A percentile compares a stretch with the other conserved stretches of the same genome.
These are phyloP conservation scores for Solanum chilense DNA, from an alignment of 257 asterid genomes.

Conservation along the genomic window DNA sequence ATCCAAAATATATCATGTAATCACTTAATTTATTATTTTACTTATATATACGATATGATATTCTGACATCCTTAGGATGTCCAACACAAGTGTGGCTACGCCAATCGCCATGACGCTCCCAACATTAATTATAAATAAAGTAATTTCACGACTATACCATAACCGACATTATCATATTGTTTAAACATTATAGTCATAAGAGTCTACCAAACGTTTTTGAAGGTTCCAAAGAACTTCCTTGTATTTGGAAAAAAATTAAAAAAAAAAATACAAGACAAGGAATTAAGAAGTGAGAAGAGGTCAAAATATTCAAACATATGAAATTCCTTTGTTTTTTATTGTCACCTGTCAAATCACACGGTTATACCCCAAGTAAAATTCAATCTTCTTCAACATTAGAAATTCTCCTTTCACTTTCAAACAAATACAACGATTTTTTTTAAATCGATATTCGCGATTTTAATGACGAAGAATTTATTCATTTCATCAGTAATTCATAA, in stretches of 20 bases:
- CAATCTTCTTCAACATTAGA: neutral
- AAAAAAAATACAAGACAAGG: too few relatives aligned
- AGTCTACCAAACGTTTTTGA: conserved; percentile 17
- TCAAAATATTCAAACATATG: neutral
- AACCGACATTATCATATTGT: neutral
- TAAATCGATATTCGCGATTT: accelerated
- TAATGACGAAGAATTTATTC: accelerated
- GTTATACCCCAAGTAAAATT: conserved; percentile 4
- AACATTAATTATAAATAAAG: too few relatives aligned
- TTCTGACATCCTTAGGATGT: too few relatives aligned
- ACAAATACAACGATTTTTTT: neutral
- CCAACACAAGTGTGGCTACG: too few relatives aligned
- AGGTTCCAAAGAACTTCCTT: neutral
- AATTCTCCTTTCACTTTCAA: neutral
- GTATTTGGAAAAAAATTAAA: too few relatives aligned
- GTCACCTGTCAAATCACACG: conserved; percentile 15
- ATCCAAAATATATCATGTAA: too few relatives aligned
- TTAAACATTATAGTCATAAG: neutral
- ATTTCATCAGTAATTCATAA: neutral
- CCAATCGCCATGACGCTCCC: too few relatives aligned
- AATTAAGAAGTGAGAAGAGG: neutral
- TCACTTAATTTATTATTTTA: too few relatives aligned
- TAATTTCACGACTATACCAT: neutral
- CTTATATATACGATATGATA: too few relatives aligned
- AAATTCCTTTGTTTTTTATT: neutral